Base-by-base conservation (phyloP, 2,329 filamentous ascomycete species). In the Arthrobotrys sinensis region DNA sequence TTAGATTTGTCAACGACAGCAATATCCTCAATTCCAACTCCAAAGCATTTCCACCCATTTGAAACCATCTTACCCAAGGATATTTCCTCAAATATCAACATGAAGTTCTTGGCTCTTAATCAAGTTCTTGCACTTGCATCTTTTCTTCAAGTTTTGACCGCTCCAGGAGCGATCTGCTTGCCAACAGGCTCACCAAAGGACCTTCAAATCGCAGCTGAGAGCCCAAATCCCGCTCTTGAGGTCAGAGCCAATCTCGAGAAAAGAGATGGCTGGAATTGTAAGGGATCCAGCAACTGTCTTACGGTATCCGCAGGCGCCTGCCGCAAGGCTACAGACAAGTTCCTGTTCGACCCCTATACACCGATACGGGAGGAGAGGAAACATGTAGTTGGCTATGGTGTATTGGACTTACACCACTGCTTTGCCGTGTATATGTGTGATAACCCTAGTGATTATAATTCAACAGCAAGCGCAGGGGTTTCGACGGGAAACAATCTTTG, bases 401-500 rank as follows among this genome's bases (percentile, higher is more conserved):
- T 12, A 10, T 3, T 48, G 2, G 12, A 21, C 3, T n/a, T 48
- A 2, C 12, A 16, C 7, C 11, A 48, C 3, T 48, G 19, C 19
- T 12, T 48, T 16, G 45, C n/a, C 45, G 16, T 48, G 45, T 48
- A 21, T 10, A 48, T 2, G n/a, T 48, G n/a, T 48, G 45, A 2
- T 1, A 48, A 48, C 36, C 2, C 7, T 1, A 8, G 10, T 16
- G 45, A 48, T 16, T 48, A 48, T 48, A 3, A 16, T 1, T n/a
- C 45, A 2, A 12, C 45, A 8, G 45, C 45, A 14, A 14, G 4
- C 4, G 45, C n/a, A 48, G n/a, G n/a, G 2, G 19, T 48, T 48
- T 48, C 45, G 45, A 48, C 45, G n/a, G 45, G 45, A 3, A 48
- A 48, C 12, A 48, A 16, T 10, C 45, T 48, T 21, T 48, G 45